Conservation (phyloP, 305 asterid genomes). For the Caryopteris hybrid region DNA sequence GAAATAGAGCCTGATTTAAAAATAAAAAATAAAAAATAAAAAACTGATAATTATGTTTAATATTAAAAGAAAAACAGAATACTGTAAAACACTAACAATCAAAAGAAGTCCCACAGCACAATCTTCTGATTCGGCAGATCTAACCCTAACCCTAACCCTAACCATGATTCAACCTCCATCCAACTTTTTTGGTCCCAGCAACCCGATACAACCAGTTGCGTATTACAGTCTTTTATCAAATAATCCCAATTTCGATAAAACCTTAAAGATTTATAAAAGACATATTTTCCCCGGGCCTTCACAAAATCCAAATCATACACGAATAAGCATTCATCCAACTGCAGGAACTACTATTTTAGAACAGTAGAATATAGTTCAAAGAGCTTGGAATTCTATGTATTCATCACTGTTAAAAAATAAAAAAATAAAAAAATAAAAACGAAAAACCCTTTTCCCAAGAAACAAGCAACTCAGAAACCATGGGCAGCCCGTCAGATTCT, state of each 20-base stretch:
- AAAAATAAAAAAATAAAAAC: not conserved
- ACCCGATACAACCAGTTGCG: constrained; percentile 11
- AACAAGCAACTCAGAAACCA: constrained; percentile 24
- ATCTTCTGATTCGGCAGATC: constrained; percentile 22
- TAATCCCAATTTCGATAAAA: constrained; percentile 10
- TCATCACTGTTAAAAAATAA: not conserved
- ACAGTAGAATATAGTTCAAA: not conserved
- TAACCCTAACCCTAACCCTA: constrained; percentile 22
- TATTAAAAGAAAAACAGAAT: not conserved
- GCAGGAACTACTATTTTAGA: constrained; percentile 7
- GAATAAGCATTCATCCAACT: constrained; percentile 4
- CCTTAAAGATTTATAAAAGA: not conserved
- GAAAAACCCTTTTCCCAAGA: constrained; percentile 6
- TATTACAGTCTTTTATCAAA: not conserved
- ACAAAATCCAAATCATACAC: constrained; percentile 9
- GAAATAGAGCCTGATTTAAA: constrained; percentile 2
- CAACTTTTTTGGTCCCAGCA: constrained; percentile 5
- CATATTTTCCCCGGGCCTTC: not conserved
- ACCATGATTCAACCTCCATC: constrained; percentile 19
- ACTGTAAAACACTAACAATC: constrained; percentile 1
- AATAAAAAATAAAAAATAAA: not conserved
- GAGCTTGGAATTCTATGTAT: not conserved
- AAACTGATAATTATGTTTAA: not conserved
- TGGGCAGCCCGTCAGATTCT: constrained; percentile 26
- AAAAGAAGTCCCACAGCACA: constrained; percentile 12